Evolutionary conservation across 129 eudicot genomes (phyloP).

Genomic region (Logfia minima): DNA sequence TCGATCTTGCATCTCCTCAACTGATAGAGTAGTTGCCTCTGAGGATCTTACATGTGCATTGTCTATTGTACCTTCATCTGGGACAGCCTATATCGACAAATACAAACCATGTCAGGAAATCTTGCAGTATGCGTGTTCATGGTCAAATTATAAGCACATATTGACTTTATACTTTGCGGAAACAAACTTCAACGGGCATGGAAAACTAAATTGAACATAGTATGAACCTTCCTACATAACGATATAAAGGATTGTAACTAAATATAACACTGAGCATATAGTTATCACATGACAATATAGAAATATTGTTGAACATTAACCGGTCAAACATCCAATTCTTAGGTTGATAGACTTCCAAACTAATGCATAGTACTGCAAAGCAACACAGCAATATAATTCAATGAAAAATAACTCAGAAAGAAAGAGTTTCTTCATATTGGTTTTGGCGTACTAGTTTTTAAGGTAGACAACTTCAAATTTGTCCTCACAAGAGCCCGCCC

Average conservation of each 20-base stretch:
- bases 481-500: not conserved
- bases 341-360: not conserved
- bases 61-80: constrained; percentile 14
- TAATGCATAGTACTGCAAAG: not conserved
- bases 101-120: not conserved
- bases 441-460: not conserved
- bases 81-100: constrained; percentile 23
- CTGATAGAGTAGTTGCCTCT: constrained; percentile 44
- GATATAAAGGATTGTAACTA: not conserved
- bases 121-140: not conserved
- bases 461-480: not conserved
- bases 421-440: not conserved
- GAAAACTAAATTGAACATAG: not conserved
- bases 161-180: not conserved
- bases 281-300: not conserved
- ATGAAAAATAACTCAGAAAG: not conserved
- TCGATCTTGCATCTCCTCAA: constrained; percentile 72
- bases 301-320: not conserved
- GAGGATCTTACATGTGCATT: constrained; percentile 23
- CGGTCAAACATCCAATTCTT: not conserved
- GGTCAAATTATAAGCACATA: not conserved
- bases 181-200: not conserved
- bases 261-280: not conserved
- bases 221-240: not conserved
- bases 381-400: not conserved